phyloP scores from a whole-genome alignment of 768 basidiomycete genomes.

The Termitomyces sp. region DNA sequence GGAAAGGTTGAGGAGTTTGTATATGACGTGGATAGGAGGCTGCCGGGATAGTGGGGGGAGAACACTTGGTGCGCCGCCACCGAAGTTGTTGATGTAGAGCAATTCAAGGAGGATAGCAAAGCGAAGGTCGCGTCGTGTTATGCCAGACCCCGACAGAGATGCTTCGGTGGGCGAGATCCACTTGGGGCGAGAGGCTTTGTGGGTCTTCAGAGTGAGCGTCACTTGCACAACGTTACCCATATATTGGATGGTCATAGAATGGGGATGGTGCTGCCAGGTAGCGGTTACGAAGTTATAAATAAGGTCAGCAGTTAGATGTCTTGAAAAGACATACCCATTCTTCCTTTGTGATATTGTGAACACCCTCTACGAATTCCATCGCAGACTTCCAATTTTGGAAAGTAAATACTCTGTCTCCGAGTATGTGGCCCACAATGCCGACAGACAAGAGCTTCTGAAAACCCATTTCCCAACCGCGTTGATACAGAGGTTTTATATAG shows the following conservation, averaged over 20 bases:
- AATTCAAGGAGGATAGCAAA: constrained; percentile 41
- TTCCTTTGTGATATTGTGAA: constrained; percentile 15
- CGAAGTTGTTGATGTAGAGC: neutral
- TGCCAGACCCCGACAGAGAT: constrained; percentile 27
- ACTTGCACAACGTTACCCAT: constrained; percentile 10
- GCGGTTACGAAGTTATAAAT: neutral
- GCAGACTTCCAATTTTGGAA: constrained; percentile 17
- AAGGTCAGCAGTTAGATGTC: neutral
- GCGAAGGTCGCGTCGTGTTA: constrained; percentile 50
- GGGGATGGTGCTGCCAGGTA: constrained; percentile 22
- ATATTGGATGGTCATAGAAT: constrained; percentile 12
- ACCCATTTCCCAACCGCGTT: constrained; percentile 23
- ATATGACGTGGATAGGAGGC: neutral
- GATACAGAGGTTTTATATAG: constrained; percentile 33
- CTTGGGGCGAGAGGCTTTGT: constrained; percentile 17
- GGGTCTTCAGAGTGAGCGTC: constrained; percentile 19
- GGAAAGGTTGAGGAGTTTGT: constrained; percentile 1
- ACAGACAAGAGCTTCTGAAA: neutral
- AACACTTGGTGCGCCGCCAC: neutral
- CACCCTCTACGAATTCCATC: constrained; percentile 15
- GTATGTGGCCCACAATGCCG: neutral
- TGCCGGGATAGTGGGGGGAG: neutral
- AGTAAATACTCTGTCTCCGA: constrained; percentile 13
- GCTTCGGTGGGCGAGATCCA: neutral
- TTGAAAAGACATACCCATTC: constrained; percentile 25